A percentile compares a stretch with the other conserved stretches of the same genome.
These are phyloP conservation scores for Rhynchosporium graminicola DNA, from an alignment of 2,329 filamentous ascomycete species.

Conservation along the genomic window DNA sequence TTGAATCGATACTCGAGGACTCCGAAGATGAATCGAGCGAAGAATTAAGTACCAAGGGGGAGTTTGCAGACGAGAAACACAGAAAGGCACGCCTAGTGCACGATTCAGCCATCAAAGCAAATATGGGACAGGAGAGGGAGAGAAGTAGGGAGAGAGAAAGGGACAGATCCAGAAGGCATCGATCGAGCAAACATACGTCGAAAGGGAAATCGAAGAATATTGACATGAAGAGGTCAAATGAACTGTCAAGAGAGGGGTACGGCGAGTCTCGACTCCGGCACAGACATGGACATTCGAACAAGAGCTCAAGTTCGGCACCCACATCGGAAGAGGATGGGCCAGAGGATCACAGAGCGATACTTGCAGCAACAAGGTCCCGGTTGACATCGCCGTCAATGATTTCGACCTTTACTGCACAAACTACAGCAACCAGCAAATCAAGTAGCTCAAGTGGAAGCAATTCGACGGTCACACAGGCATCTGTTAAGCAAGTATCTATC, in stretches of 20 bases:
- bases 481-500: slow-evolving; percentile 25
- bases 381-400: slow-evolving; percentile 40
- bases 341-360: slow-evolving; percentile 32
- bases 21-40: slow-evolving; percentile 35
- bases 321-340: slow-evolving; percentile 33
- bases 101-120: slow-evolving; percentile 31
- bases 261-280: slow-evolving; percentile 26
- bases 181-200: slow-evolving; percentile 28
- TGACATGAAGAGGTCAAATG: slow-evolving; percentile 25
- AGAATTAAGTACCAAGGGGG: slow-evolving; percentile 27
- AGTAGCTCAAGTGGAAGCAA: slow-evolving; percentile 46
- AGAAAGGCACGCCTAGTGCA: slow-evolving; percentile 18
- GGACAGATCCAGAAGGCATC: slow-evolving; percentile 30
- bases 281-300: slow-evolving; percentile 26
- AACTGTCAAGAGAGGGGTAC: slow-evolving; percentile 23
- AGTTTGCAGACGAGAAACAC: slow-evolving; percentile 23
- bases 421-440: slow-evolving; percentile 41
- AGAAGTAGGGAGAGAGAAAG: slow-evolving; percentile 4
- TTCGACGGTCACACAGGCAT: slow-evolving; percentile 45
- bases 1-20: slow-evolving; percentile 37
- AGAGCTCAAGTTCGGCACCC: slow-evolving; percentile 31
- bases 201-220: slow-evolving; percentile 32
- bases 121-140: slow-evolving; percentile 32
- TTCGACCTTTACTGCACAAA: slow-evolving; percentile 39
- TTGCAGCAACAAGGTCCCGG: slow-evolving; percentile 34